Evolutionary conservation across 2,329 filamentous ascomycete species (phyloP).

Genomic region (Nemania sp.): DNA sequence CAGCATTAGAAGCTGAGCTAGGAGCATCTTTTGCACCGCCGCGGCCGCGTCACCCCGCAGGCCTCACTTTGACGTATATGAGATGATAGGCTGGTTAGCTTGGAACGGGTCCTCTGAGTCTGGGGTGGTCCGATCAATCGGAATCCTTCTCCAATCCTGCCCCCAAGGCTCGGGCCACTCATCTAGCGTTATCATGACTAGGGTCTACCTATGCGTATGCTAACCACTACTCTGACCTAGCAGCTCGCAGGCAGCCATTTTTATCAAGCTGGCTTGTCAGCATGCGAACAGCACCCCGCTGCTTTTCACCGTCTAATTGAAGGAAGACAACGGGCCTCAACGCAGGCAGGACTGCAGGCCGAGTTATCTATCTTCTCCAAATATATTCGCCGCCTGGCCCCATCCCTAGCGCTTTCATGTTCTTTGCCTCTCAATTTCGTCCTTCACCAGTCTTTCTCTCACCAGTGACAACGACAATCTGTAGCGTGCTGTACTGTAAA

Average conservation of each 20-base stretch:
- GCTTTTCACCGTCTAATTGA: background rate
- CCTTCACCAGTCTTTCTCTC: no score
- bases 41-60: slow-evolving; percentile 25
- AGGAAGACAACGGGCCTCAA: background rate
- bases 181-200: slow-evolving; percentile 1
- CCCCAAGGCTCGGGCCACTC: slow-evolving; percentile 5
- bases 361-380: background rate
- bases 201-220: no score
- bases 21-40: background rate
- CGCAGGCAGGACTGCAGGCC: background rate
- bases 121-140: slow-evolving; percentile 19
- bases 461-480: background rate
- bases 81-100: slow-evolving; percentile 5
- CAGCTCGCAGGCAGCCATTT: slow-evolving; percentile 11
- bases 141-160: slow-evolving; percentile 2
- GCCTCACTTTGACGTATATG: background rate
- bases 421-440: background rate
- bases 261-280: background rate
- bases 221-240: no score
- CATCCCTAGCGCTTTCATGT: background rate
- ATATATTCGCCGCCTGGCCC: background rate
- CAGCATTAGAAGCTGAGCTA: no score
- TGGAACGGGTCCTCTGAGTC: slow-evolving; percentile 9
- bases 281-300: slow-evolving; percentile 8
- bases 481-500: background rate